Conservation (phyloP, 371 early-diverging fungal species). For the Nematocida parisii region DNA sequence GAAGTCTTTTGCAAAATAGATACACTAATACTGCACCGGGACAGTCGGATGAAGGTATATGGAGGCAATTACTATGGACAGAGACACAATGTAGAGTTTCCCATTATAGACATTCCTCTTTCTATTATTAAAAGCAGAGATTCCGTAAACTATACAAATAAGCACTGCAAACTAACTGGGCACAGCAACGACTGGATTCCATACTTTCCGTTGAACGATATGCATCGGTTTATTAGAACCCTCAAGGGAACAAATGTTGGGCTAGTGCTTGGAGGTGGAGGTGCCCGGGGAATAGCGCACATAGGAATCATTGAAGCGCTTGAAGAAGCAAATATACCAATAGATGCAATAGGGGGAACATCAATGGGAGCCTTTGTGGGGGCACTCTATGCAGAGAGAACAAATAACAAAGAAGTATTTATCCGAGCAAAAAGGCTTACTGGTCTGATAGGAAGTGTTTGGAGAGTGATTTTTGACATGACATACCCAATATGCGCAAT, state of each 20-base stretch:
- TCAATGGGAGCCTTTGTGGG: conserved; percentile 93
- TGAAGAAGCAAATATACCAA: conserved; percentile 93
- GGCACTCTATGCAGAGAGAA: conserved; percentile 83
- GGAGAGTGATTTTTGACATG: conserved; percentile 83
- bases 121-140: conserved; percentile 15
- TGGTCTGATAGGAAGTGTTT: conserved; percentile 76
- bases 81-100: conserved; percentile 56
- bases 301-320: conserved; percentile 89
- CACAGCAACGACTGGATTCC: neutral
- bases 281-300: conserved; percentile 91
- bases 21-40: conserved; percentile 41
- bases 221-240: conserved; percentile 80
- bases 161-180: conserved; percentile 13
- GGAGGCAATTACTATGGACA: conserved; percentile 50
- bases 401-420: conserved; percentile 79
- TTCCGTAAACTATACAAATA: neutral
- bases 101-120: conserved; percentile 45
- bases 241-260: conserved; percentile 87
- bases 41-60: conserved; percentile 22
- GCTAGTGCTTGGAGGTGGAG: conserved; percentile 95
- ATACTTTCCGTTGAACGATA: conserved; percentile 70
- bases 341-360: conserved; percentile 89
- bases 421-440: conserved; percentile 81
- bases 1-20: conserved; percentile 51
- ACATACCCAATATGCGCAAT: conserved; percentile 78